These are phyloP conservation scores for Ganoderma resinaceum DNA, from an alignment of 1,284 basidiomycete species.

Conservation along the genomic window DNA sequence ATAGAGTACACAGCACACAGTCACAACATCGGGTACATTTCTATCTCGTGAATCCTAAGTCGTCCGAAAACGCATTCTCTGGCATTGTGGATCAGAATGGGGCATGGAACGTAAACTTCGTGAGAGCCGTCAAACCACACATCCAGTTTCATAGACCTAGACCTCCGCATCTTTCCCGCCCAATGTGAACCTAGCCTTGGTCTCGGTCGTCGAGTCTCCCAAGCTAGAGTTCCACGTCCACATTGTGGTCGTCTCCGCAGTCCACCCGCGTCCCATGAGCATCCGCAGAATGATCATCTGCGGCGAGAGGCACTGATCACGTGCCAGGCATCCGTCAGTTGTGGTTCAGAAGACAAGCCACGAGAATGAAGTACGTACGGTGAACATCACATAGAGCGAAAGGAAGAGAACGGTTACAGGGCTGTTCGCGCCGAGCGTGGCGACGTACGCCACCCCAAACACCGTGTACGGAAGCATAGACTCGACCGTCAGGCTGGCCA, in stretches of 20 bases:
- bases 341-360: background rate
- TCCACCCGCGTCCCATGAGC: constrained; percentile 7
- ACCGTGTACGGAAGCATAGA: constrained; percentile 22
- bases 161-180: background rate
- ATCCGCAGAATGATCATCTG: constrained; percentile 24
- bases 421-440: constrained; percentile 22
- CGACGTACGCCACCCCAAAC: constrained; percentile 23
- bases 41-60: background rate
- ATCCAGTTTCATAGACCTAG: background rate
- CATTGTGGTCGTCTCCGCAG: background rate
- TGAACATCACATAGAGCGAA: constrained; percentile 28
- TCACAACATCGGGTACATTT: background rate
- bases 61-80: background rate
- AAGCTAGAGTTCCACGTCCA: background rate
- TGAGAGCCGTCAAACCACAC: background rate
- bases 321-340: background rate
- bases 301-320: constrained; percentile 18
- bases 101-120: background rate
- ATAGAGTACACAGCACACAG: background rate
- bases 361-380: constrained; percentile 13
- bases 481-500: constrained; percentile 21
- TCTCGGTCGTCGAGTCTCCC: background rate
- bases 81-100: background rate
- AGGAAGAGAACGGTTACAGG: constrained; percentile 19
- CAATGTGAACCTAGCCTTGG: background rate